Evolutionary conservation across 345 rosid species (phyloP).

Genomic region (Lumnitzera littorea): DNA sequence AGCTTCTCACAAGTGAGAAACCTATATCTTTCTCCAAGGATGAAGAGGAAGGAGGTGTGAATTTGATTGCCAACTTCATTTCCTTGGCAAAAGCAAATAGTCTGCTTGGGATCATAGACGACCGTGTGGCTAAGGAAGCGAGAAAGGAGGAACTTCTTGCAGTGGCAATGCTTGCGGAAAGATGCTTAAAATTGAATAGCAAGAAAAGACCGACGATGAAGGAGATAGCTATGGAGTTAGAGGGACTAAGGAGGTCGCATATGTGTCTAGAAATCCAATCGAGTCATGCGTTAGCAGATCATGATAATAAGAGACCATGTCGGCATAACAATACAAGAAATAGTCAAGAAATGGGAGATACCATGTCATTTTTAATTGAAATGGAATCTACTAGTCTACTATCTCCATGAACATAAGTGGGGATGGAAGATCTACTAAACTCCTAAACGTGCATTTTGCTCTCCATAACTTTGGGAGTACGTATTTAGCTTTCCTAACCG

Average conservation of each 20-base stretch:
- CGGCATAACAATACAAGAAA: too few species aligned
- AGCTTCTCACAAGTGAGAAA: conserved; percentile 12
- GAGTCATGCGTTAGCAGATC: too few species aligned
- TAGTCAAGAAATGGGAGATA: too few species aligned
- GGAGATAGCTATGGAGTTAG: conserved; percentile 7
- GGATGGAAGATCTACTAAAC: too few species aligned
- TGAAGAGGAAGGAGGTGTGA: neutral
- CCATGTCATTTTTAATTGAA: neutral
- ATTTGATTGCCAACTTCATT: conserved; percentile 4
- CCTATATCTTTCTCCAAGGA: conserved; percentile 8
- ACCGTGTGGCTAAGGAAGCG: conserved; percentile 4
- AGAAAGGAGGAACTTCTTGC: neutral
- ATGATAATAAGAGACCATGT: too few species aligned
- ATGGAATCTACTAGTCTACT: neutral
- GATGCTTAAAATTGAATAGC: conserved; percentile 7
- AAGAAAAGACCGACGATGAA: conserved; percentile 5
- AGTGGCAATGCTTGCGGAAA: neutral
- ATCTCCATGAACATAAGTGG: too few species aligned
- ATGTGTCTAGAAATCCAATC: too few species aligned
- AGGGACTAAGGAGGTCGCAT: conserved; percentile 6
- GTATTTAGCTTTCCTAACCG: too few species aligned
- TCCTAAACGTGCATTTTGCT: too few species aligned
- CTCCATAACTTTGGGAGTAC: too few species aligned
- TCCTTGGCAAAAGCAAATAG: neutral
- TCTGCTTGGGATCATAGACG: neutral